A percentile compares a stretch with the other conserved stretches of the same genome.
Evolutionary conservation across 805 yeast genomes (phyloP).

Genomic region (Cyberlindnera euphorbiiphila): DNA sequence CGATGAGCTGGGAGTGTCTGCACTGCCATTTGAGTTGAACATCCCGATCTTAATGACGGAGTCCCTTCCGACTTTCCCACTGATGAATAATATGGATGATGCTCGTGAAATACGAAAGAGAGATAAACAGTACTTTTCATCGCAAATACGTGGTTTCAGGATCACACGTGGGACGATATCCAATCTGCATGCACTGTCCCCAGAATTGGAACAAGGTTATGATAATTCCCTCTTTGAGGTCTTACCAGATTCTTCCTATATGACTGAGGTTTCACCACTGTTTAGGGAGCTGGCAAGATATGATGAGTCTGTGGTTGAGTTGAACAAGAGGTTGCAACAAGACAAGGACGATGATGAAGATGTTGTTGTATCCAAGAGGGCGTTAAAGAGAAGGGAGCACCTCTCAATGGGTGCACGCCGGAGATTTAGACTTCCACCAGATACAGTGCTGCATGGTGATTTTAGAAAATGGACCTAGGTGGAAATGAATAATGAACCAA

Average conservation of each 20-base stretch:
- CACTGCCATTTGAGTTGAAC: slow-evolving; percentile 39
- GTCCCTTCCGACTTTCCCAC: slow-evolving; percentile 9
- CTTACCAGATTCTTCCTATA: slow-evolving; percentile 9
- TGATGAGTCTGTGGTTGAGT: slow-evolving; percentile 9
- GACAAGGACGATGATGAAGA: slow-evolving; percentile 2
- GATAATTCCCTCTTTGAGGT: slow-evolving; percentile 17
- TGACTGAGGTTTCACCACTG: slow-evolving; percentile 24
- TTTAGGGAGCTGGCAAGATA: slow-evolving; percentile 23
- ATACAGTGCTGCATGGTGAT: slow-evolving; percentile 5
- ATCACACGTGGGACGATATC: slow-evolving; percentile 15
- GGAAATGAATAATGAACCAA: background rate
- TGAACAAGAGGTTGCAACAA: slow-evolving; percentile 1
- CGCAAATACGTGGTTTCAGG: slow-evolving; percentile 16
- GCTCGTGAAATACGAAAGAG: slow-evolving; percentile 3
- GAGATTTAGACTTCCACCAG: slow-evolving; percentile 4
- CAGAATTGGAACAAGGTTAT: slow-evolving; percentile 7
- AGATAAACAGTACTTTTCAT: slow-evolving; percentile 15
- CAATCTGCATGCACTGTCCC: slow-evolving; percentile 7
- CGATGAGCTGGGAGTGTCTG: slow-evolving; percentile 26
- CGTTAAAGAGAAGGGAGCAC: background rate
- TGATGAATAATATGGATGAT: background rate
- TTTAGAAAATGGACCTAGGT: slow-evolving; percentile 3
- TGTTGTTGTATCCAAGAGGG: slow-evolving; percentile 1
- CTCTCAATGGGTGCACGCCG: slow-evolving; percentile 1
- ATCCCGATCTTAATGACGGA: slow-evolving; percentile 24